A percentile compares a stretch with the other conserved stretches of the same genome.
Evolutionary conservation across 805 yeast genomes (phyloP).

Genomic region (Naumovozyma castellii): DNA sequence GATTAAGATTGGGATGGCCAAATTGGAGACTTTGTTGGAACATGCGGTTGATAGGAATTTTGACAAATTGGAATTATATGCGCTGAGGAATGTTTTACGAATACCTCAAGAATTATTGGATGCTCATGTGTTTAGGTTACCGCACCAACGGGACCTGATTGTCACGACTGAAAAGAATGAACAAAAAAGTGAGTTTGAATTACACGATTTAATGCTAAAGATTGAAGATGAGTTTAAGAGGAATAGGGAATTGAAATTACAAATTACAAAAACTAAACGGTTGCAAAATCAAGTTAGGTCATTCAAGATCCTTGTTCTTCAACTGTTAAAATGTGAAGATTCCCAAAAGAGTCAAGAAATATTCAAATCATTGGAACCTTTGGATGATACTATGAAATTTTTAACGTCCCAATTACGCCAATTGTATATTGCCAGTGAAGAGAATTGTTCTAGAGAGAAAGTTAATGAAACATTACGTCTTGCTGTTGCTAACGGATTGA

Average conservation of each 20-base stretch:
- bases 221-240: constrained; percentile 14
- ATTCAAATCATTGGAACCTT: constrained; percentile 18
- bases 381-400: constrained; percentile 23
- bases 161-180: constrained; percentile 9
- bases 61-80: constrained; percentile 78
- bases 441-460: constrained; percentile 19
- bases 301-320: constrained; percentile 11
- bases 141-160: constrained; percentile 54
- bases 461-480: constrained; percentile 5
- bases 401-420: constrained; percentile 19
- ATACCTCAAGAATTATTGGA: constrained; percentile 58
- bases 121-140: constrained; percentile 47
- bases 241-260: constrained; percentile 14
- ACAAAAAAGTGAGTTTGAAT: constrained; percentile 6
- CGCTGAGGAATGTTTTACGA: constrained; percentile 63
- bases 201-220: constrained; percentile 15
- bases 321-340: constrained; percentile 8
- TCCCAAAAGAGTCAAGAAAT: constrained; percentile 7
- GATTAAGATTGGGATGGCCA: constrained; percentile 68
- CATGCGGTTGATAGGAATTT: constrained; percentile 69
- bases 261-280: constrained; percentile 9
- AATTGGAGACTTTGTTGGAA: constrained; percentile 67
- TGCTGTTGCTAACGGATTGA: background rate
- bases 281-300: constrained; percentile 17
- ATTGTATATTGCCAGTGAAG: constrained; percentile 21